Conservation (phyloP, 805 yeast genomes). For the Kodamaea hsintzibuensis region DNA sequence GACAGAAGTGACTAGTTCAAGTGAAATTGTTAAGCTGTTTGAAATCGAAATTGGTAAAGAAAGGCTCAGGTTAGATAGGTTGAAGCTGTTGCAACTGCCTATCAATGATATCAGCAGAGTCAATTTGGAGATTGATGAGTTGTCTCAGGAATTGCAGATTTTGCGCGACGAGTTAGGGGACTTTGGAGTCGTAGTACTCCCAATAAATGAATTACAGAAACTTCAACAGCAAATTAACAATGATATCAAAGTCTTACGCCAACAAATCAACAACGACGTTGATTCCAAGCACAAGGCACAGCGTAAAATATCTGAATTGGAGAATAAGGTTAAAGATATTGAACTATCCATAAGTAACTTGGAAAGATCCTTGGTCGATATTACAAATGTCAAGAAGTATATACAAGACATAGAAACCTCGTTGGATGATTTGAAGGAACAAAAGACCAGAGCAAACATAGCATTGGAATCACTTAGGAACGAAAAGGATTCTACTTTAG, state of each 20-base stretch:
- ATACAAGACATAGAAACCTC: slow-evolving; percentile 33
- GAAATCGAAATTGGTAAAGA: neutral
- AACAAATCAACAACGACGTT: slow-evolving; percentile 22
- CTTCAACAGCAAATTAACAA: slow-evolving; percentile 37
- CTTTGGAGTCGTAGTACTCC: slow-evolving; percentile 35
- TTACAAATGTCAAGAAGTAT: slow-evolving; percentile 37
- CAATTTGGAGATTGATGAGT: slow-evolving; percentile 26
- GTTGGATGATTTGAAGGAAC: slow-evolving; percentile 7
- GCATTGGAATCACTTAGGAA: slow-evolving; percentile 18
- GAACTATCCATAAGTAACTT: slow-evolving; percentile 51
- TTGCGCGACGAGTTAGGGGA: slow-evolving; percentile 36
- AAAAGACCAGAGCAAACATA: slow-evolving; percentile 6
- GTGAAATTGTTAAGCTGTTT: neutral
- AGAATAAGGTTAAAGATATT: slow-evolving; percentile 53
- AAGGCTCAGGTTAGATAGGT: slow-evolving; percentile 8
- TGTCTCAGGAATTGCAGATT: slow-evolving; percentile 26
- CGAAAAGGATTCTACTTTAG: slow-evolving; percentile 7
- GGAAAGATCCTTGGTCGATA: slow-evolving; percentile 52
- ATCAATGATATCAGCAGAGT: slow-evolving; percentile 37
- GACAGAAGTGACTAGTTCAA: neutral
- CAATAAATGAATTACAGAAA: slow-evolving; percentile 49
- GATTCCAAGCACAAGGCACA: slow-evolving; percentile 48
- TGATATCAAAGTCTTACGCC: slow-evolving; percentile 44
- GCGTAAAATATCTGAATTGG: slow-evolving; percentile 46
- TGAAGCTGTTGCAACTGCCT: slow-evolving; percentile 25